A percentile compares a stretch with the other conserved stretches of the same genome.
Evolutionary conservation across 2,329 filamentous ascomycete species (phyloP).

Genomic region (Nothopassalora personata): DNA sequence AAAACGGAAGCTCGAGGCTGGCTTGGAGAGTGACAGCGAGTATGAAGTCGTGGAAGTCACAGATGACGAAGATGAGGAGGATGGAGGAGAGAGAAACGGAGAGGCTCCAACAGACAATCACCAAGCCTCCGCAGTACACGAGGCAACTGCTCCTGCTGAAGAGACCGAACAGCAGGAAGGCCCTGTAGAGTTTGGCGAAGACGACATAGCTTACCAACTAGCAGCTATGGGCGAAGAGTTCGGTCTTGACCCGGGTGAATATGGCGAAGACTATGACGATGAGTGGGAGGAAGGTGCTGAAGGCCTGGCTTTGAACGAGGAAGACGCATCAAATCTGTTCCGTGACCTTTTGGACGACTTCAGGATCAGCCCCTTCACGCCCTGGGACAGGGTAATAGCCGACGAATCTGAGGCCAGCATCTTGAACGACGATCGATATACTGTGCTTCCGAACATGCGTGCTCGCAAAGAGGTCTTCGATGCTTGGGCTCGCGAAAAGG

Average conservation of each 20-base stretch:
- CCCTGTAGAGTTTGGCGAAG: conserved; percentile 78
- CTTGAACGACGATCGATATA: conserved; percentile 82
- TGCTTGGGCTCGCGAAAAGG: conserved; percentile 74
- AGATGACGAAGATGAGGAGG: conserved; percentile 46
- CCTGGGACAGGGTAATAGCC: conserved; percentile 86
- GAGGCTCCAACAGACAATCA: conserved; percentile 56
- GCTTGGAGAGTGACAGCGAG: conserved; percentile 52
- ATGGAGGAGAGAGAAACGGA: conserved; percentile 41
- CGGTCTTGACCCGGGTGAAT: conserved; percentile 69
- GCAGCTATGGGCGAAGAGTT: conserved; percentile 86
- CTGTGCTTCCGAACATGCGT: conserved; percentile 73
- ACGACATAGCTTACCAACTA: conserved; percentile 88
- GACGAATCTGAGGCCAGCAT: conserved; percentile 59
- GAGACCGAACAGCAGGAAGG: conserved; percentile 53
- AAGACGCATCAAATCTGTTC: conserved; percentile 74
- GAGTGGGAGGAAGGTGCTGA: conserved; percentile 67
- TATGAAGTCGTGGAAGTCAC: conserved; percentile 75
- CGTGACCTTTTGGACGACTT: conserved; percentile 80
- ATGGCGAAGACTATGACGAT: conserved; percentile 53
- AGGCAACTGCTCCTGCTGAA: conserved; percentile 38
- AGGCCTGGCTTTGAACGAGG: conserved; percentile 64
- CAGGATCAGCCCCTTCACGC: conserved; percentile 75
- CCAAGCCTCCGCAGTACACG: conserved; percentile 41
- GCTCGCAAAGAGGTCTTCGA: conserved; percentile 76
- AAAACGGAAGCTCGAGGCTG: conserved; percentile 18